These are phyloP conservation scores for Taxillus chinensis DNA, from an alignment of 164 flowering plant genomes.

Conservation along the genomic window DNA sequence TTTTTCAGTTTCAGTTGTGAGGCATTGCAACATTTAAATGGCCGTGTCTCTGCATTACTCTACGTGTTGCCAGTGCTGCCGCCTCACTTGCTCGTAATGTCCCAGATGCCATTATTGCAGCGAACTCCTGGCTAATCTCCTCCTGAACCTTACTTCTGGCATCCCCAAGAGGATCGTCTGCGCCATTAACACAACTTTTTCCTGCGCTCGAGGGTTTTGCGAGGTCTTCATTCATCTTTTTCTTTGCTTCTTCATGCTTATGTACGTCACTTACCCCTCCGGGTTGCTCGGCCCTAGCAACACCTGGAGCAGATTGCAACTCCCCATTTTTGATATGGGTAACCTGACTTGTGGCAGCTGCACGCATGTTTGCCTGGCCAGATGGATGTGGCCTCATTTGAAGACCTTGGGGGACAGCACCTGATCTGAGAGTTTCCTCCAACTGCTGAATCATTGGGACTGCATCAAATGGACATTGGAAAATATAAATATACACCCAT, in stretches of 20 bases:
- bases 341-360: not conserved
- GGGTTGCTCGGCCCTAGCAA: too few relatives aligned
- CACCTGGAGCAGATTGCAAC: too few relatives aligned
- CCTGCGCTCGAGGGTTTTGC: too few relatives aligned
- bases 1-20: slow-evolving; percentile 23
- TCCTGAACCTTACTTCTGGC: slow-evolving; percentile 79
- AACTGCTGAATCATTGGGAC: slow-evolving; percentile 98
- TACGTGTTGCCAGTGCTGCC: slow-evolving; percentile 80
- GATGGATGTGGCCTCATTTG: slow-evolving; percentile 53
- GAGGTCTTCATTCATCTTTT: too few relatives aligned
- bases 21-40: slow-evolving; percentile 24
- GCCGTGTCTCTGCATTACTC: slow-evolving; percentile 86
- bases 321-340: slow-evolving; percentile 1
- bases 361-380: slow-evolving; percentile 11
- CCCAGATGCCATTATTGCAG: slow-evolving; percentile 81
- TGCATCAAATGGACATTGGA: slow-evolving; percentile 18
- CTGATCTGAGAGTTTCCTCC: slow-evolving; percentile 62
- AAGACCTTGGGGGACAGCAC: slow-evolving; percentile 84
- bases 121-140: slow-evolving; percentile 72
- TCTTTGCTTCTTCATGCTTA: too few relatives aligned
- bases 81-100: slow-evolving; percentile 91
- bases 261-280: too few relatives aligned
- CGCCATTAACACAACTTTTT: slow-evolving; percentile 5
- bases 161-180: slow-evolving; percentile 57
- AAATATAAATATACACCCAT: too few relatives aligned